Evolutionary conservation across 495 filamentous ascomycete species (phyloP).

Genomic region (Lichina pygmaea): DNA sequence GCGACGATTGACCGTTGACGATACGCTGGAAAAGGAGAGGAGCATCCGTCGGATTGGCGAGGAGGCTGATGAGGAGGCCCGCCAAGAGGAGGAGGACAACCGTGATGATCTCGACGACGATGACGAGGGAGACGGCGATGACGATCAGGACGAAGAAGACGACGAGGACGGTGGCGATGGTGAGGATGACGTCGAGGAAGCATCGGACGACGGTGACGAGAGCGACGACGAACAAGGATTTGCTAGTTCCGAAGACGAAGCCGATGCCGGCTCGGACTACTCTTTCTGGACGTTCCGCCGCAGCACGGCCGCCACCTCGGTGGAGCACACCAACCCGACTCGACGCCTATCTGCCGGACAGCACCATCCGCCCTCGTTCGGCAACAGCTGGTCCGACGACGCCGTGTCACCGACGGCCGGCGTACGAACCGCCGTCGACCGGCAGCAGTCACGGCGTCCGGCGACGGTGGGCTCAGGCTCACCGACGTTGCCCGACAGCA

Average conservation of each 20-base stretch:
- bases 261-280: slow-evolving; percentile 44
- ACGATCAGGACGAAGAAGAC: slow-evolving; percentile 12
- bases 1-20: slow-evolving; percentile 55
- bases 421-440: slow-evolving; percentile 4
- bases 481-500: slow-evolving; percentile 79
- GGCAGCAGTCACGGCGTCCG: slow-evolving; percentile 12
- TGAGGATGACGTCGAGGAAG: slow-evolving; percentile 38
- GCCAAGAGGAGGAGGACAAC: slow-evolving; percentile 35
- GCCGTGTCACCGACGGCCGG: slow-evolving; percentile 15
- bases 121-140: slow-evolving; percentile 12
- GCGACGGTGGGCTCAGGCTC: slow-evolving; percentile 39
- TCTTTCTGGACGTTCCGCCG: slow-evolving; percentile 47
- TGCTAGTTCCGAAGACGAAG: slow-evolving; percentile 65
- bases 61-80: slow-evolving; percentile 71
- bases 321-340: slow-evolving; percentile 21
- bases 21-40: slow-evolving; percentile 75
- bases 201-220: slow-evolving; percentile 51
- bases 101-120: slow-evolving; percentile 11
- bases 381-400: slow-evolving; percentile 18
- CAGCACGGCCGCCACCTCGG: slow-evolving; percentile 17
- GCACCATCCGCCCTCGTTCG: slow-evolving; percentile 34
- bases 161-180: slow-evolving; percentile 60
- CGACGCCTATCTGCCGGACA: slow-evolving; percentile 17
- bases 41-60: slow-evolving; percentile 65
- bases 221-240: slow-evolving; percentile 94